phyloP scores from a whole-genome alignment of 345 rosid species.

The Lepidium sativum region DNA sequence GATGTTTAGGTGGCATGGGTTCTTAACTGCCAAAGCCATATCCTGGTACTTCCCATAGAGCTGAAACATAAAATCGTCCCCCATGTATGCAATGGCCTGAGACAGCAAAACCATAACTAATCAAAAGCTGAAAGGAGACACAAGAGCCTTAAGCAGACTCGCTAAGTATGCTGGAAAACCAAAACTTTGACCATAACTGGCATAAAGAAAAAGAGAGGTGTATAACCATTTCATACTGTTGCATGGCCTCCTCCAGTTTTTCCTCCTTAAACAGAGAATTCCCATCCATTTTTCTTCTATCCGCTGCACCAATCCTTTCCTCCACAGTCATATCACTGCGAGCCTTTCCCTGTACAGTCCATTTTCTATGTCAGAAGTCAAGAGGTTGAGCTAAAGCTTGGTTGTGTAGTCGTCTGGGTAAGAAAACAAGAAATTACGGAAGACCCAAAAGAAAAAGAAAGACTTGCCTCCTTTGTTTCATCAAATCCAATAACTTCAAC shows the following conservation, averaged over 20 bases:
- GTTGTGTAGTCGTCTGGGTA: neutral
- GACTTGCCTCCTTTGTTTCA: slow-evolving; percentile 81
- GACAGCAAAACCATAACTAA: slow-evolving; percentile 18
- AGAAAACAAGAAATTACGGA: neutral
- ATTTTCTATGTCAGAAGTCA: neutral
- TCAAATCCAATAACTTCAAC: slow-evolving; percentile 95
- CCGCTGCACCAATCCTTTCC: slow-evolving; percentile 92
- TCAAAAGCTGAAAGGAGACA: neutral
- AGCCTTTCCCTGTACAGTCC: slow-evolving; percentile 64
- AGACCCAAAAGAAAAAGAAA: neutral
- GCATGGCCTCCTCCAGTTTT: slow-evolving; percentile 91
- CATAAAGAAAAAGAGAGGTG: slow-evolving; percentile 21
- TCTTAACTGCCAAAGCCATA: slow-evolving; percentile 96
- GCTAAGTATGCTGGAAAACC: neutral
- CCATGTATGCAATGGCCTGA: slow-evolving; percentile 92
- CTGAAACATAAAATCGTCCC: slow-evolving; percentile 96
- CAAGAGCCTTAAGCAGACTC: neutral
- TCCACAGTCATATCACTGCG: slow-evolving; percentile 97
- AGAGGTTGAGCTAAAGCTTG: neutral
- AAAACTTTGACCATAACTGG: neutral
- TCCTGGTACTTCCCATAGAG: slow-evolving; percentile 90
- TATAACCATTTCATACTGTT: slow-evolving; percentile 93
- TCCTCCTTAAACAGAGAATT: slow-evolving; percentile 70
- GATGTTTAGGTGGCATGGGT: slow-evolving; percentile 91
- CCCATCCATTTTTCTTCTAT: slow-evolving; percentile 90